Base-by-base conservation (phyloP, 1,284 basidiomycete genomes). In the Sparassis latifolia region DNA sequence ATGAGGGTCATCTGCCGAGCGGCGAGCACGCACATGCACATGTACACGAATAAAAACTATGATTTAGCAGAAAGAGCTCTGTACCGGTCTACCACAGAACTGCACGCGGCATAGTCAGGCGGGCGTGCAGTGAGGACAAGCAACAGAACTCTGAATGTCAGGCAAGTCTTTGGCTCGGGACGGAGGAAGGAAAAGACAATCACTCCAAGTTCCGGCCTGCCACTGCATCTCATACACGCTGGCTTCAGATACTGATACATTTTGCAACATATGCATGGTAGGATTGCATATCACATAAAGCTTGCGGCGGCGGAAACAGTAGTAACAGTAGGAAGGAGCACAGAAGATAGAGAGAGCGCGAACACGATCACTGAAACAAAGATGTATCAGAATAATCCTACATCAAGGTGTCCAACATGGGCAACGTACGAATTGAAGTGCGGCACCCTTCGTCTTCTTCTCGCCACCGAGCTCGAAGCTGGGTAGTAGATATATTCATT, bases 401-500 rank as follows among this genome's bases (percentile, higher is more conserved):
- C 28, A n/a, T 51, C 10, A 29, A 43, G 10, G 29, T 12, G 30
- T 20, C n/a, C 27, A 41, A 43, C 42, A 3, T 42, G 45, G 33
- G 32, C 33, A 6, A 89, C 88, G 62, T 70, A 92, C 89, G 83
- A 93, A 94, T 69, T 82, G 83, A 64, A 94, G 88, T 55, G 91
- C 92, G 65, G 90, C 91, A 75, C 93, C 92, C 83, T 96, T 93
- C 66, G 93, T 95, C 90, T 98, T 98, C 86, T 97, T 98, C 85
- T 99, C 96, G 74, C 97, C 96, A 77, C 96, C 94, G 54, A 97
- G 89, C 79, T 97, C 95, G 79, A 97, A 97, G 82, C 89, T 92
- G 58, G 31, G 7, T 7, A 7, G 35, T 12, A 37, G 7, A 37
- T 37, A 37, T 37, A 20, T 20, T 20, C 20, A 20, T 20, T 20